Percentiles rank a stretch among this genome's conserved stretches.
Conservation (phyloP, 495 filamentous ascomycete species). For the Paragyromitra xinjiangensis region DNA sequence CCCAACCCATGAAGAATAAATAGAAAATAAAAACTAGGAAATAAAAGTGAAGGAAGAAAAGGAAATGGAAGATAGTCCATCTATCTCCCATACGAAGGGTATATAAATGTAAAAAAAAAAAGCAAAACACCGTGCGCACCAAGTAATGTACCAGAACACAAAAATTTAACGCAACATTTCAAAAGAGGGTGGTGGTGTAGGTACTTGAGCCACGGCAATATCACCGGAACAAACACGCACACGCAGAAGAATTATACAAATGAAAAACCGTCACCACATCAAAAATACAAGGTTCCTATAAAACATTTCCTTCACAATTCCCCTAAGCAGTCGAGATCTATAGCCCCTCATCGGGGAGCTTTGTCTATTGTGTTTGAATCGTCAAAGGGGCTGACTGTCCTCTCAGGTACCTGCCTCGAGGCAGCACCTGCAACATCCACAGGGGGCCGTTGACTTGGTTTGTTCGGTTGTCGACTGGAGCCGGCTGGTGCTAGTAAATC, state of each 20-base stretch:
- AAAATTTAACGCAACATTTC: conserved; percentile 40
- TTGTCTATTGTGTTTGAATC: conserved; percentile 55
- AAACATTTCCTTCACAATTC: conserved; percentile 24
- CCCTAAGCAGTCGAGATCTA: neutral
- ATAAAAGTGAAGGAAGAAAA: conserved; percentile 36
- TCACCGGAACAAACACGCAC: conserved; percentile 43
- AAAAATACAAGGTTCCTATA: conserved; percentile 46
- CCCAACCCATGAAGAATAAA: conserved; percentile 40
- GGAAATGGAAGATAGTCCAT: conserved; percentile 32
- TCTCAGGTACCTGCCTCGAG: conserved; percentile 34
- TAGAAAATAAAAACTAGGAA: conserved; percentile 50
- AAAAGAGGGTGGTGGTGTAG: conserved; percentile 44
- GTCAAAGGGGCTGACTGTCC: conserved; percentile 57
- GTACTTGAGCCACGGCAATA: conserved; percentile 37
- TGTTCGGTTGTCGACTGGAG: conserved; percentile 27
- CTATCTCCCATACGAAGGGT: conserved; percentile 41
- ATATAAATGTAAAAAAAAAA: conserved; percentile 41
- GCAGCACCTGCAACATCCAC: conserved; percentile 26
- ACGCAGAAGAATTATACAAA: conserved; percentile 42
- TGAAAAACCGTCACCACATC: conserved; percentile 45
- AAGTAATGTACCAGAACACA: conserved; percentile 53
- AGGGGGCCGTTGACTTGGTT: conserved; percentile 30
- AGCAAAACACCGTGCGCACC: conserved; percentile 46
- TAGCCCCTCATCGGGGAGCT: conserved; percentile 11
- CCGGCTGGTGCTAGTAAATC: conserved; percentile 43